Evolutionary conservation across 2,329 filamentous ascomycete species (phyloP), one percentile per base, ranked within the genome.

Genomic region (Aspergillus tamarii): DNA sequence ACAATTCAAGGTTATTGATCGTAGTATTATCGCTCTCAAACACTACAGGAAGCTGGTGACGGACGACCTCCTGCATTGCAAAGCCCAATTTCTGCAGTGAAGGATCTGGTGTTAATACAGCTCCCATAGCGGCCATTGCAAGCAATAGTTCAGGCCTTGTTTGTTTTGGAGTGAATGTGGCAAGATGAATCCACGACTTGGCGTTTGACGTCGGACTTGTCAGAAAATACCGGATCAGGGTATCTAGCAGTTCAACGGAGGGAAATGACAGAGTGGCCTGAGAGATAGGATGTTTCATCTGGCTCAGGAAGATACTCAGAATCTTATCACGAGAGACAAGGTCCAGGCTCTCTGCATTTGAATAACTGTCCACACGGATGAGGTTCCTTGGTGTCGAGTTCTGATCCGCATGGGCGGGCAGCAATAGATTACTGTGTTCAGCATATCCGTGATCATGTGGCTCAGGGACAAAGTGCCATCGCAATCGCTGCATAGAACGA

Each of bases 31-130:
- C 72, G 1, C 66, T 61, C 43, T 81, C 79, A 66, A 77, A 78
- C 68, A 63, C 59, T 2, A 34, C 21, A 6, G 66, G 65, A 9
- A 75, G 53, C 3, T 70, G 63, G 21, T 66, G 45, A 8, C 74
- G 66, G 3, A 78, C 53, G 7, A 72, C 76, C 60, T 80, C 78
- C 19, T 80, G 78, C 30, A 80, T 71, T 1, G 78, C 78, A 60
- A 72, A 77, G 0, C 78, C 78, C 3, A 80, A 73, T 9, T 77
- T 78, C 11, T 73, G 67, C 4, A 80, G 59, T 0, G 74, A 66
- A 23, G 73, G 72, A 6, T 77, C 72, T 0, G 72, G 72, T 1
- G 76, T 78, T 8, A 77, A 52, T 0, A 76, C 72, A 0, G 78
- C 78, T 3, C 78, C 78, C 3, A 70, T 69, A 1, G 77, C 75